Evolutionary conservation across 1,284 basidiomycete genomes (phyloP).

Genomic region (Exsudoporus floridanus): DNA sequence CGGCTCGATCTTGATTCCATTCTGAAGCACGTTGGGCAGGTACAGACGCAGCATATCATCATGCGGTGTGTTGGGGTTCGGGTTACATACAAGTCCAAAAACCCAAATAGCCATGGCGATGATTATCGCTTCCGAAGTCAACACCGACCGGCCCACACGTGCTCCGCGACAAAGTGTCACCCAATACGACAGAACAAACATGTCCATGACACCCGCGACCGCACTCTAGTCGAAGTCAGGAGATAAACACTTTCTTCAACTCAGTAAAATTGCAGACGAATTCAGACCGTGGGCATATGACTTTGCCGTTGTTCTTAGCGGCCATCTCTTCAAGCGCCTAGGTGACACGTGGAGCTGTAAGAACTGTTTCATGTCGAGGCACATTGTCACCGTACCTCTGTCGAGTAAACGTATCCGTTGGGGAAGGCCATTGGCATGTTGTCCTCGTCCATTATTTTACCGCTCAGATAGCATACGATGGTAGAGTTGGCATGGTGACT

Average conservation of each 20-base stretch:
- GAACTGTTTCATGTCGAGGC: not conserved
- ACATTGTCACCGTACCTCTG: constrained; percentile 58
- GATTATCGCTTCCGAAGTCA: constrained; percentile 29
- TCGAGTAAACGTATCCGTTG: constrained; percentile 90
- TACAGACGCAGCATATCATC: constrained; percentile 14
- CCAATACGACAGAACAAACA: not conserved
- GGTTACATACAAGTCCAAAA: constrained; percentile 22
- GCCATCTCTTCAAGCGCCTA: constrained; percentile 87
- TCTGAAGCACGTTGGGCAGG: constrained; percentile 25
- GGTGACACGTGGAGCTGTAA: constrained; percentile 10
- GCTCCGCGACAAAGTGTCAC: constrained; percentile 2
- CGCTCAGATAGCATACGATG: constrained; percentile 88
- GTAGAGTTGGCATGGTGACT: constrained; percentile 95
- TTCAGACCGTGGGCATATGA: constrained; percentile 81
- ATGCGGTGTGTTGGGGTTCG: constrained; percentile 13
- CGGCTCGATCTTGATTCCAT: constrained; percentile 29
- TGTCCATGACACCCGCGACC: not conserved
- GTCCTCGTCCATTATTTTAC: constrained; percentile 92
- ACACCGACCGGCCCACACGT: constrained; percentile 14
- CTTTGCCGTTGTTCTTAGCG: constrained; percentile 65
- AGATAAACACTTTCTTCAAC: constrained; percentile 87
- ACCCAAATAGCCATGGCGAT: constrained; percentile 13
- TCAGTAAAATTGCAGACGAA: constrained; percentile 62
- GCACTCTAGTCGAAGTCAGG: constrained; percentile 38
- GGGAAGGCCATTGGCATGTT: constrained; percentile 92